Conservation (phyloP, 441 rosid genomes). For the Bocquillonia castaneifolia region DNA sequence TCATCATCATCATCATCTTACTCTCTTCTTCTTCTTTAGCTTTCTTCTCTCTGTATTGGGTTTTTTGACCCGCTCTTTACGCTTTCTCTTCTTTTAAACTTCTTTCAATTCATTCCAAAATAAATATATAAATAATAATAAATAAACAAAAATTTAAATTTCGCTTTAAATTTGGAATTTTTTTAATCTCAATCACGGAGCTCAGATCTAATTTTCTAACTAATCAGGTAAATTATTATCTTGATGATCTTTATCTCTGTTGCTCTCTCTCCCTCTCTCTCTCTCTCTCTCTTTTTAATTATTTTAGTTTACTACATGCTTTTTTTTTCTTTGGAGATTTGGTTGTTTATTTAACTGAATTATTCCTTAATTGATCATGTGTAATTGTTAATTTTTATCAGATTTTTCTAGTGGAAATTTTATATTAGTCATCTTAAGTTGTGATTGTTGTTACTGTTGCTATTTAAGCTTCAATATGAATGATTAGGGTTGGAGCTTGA, state of each 20-base stretch:
- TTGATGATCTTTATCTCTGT: not conserved
- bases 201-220: constrained; percentile 17
- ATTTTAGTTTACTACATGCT: not conserved
- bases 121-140: too few species aligned
- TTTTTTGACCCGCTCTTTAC: constrained; percentile 14
- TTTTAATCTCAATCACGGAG: constrained; percentile 16
- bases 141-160: too few species aligned
- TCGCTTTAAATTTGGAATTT: too few species aligned
- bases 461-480: not conserved
- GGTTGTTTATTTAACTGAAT: not conserved
- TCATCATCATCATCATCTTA: too few species aligned
- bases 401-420: too few species aligned
- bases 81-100: constrained; percentile 9
- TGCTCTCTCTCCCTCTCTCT: too few species aligned
- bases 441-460: not conserved
- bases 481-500: not conserved
- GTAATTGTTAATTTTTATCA: too few species aligned
- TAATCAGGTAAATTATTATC: constrained; percentile 19
- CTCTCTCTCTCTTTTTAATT: not conserved
- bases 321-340: not conserved
- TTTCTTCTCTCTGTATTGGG: not conserved
- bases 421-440: too few species aligned
- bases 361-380: too few species aligned
- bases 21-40: not conserved
- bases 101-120: not conserved